Conservation (phyloP, 805 yeast genomes). For the Candida suzukii region DNA sequence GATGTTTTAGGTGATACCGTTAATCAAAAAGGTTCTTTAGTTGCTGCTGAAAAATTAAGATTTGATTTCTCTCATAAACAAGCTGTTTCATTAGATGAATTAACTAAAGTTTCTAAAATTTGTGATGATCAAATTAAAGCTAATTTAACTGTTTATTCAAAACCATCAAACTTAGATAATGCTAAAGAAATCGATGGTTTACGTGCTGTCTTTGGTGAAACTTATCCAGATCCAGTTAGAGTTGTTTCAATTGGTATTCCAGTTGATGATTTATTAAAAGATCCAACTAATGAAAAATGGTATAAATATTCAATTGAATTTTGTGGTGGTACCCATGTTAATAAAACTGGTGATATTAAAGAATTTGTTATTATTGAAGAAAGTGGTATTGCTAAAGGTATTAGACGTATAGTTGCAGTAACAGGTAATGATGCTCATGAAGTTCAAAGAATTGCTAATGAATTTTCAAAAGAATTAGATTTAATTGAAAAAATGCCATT, state of each 20-base stretch:
- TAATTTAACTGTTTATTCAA: conserved; percentile 67
- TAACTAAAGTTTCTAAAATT: conserved; percentile 68
- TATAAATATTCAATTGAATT: conserved; percentile 76
- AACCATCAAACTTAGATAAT: conserved; percentile 67
- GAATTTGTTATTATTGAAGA: conserved; percentile 88
- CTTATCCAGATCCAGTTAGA: conserved; percentile 98
- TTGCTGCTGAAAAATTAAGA: conserved; percentile 90
- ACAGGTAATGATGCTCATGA: conserved; percentile 87
- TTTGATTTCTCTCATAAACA: conserved; percentile 95
- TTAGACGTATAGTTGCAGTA: conserved; percentile 95
- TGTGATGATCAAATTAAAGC: conserved; percentile 65
- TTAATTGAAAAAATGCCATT: conserved; percentile 58
- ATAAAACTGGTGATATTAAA: conserved; percentile 87
- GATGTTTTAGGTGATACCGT: conserved; percentile 81
- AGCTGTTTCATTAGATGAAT: conserved; percentile 65
- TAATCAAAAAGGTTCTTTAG: conserved; percentile 95
- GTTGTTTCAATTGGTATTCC: conserved; percentile 94
- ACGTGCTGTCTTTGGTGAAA: conserved; percentile 98
- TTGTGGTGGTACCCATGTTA: conserved; percentile 99
- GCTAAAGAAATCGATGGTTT: conserved; percentile 79
- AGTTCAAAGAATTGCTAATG: conserved; percentile 79
- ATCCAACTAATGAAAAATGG: conserved; percentile 77
- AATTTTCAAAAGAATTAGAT: conserved; percentile 55
- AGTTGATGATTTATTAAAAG: conserved; percentile 68
- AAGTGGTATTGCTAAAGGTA: conserved; percentile 97